Evolutionary conservation across 2,329 filamentous ascomycete genomes (phyloP).

Genomic region (Fusarium zealandicum): DNA sequence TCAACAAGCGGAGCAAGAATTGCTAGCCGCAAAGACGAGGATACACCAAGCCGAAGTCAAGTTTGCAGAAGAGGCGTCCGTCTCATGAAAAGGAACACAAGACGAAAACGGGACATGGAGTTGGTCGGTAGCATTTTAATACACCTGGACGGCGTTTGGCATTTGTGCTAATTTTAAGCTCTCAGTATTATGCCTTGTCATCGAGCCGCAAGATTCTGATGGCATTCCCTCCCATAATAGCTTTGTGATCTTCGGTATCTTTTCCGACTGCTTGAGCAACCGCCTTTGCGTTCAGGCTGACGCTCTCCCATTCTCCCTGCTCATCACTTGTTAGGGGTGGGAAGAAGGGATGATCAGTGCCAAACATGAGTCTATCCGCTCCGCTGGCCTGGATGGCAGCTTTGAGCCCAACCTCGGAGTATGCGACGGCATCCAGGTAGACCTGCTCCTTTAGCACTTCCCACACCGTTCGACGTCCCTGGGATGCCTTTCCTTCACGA

Average conservation of each 20-base stretch:
- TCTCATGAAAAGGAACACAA: slow-evolving; percentile 12
- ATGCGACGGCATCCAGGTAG: slow-evolving; percentile 87
- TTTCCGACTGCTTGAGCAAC: slow-evolving; percentile 60
- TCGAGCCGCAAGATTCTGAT: slow-evolving; percentile 55
- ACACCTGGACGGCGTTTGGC: slow-evolving; percentile 19
- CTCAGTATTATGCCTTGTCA: slow-evolving; percentile 34
- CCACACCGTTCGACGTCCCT: slow-evolving; percentile 60
- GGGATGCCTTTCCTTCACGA: slow-evolving; percentile 62
- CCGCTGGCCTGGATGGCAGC: slow-evolving; percentile 74
- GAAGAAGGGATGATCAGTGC: slow-evolving; percentile 86
- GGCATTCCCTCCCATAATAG: slow-evolving; percentile 67
- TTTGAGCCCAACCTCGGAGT: slow-evolving; percentile 75
- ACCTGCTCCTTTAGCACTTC: slow-evolving; percentile 73
- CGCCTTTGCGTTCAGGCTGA: slow-evolving; percentile 60
- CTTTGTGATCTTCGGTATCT: slow-evolving; percentile 55
- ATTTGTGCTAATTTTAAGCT: slow-evolving; percentile 29
- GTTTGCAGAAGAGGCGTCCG: slow-evolving; percentile 43
- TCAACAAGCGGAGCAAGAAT: slow-evolving; percentile 41
- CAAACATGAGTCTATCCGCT: slow-evolving; percentile 77
- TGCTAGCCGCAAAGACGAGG: slow-evolving; percentile 43
- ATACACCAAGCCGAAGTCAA: slow-evolving; percentile 50
- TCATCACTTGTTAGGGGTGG: slow-evolving; percentile 72
- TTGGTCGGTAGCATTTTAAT: slow-evolving; percentile 34
- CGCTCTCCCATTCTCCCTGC: slow-evolving; percentile 73
- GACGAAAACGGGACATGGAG: slow-evolving; percentile 9